A percentile compares a stretch with the other conserved stretches of the same genome.
Evolutionary conservation across 176 grass and related monocot species (phyloP).

Genomic region (Zoysia pacifica): DNA sequence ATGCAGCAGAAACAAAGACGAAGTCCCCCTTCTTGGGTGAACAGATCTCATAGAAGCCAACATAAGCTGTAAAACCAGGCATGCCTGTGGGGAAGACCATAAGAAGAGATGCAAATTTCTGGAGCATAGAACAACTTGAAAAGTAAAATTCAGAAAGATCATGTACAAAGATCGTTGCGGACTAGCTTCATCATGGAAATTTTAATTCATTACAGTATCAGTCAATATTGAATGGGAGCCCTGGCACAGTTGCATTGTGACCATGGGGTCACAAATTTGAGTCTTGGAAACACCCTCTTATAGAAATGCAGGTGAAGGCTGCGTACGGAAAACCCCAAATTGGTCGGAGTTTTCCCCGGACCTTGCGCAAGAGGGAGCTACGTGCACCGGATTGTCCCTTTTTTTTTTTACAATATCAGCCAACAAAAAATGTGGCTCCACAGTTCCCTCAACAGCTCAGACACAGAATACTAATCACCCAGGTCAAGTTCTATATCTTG

Average conservation of each 20-base stretch:
- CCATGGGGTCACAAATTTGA: too few relatives aligned
- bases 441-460: slow-evolving; percentile 6
- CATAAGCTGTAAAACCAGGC: slow-evolving; percentile 96
- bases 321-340: too few relatives aligned
- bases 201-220: not conserved
- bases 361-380: too few relatives aligned
- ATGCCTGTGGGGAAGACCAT: slow-evolving; percentile 45
- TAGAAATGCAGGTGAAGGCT: too few relatives aligned
- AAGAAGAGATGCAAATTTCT: not conserved
- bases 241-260: too few relatives aligned
- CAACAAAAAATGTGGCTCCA: not conserved
- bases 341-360: too few relatives aligned
- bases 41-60: slow-evolving; percentile 74
- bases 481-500: not conserved
- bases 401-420: not conserved
- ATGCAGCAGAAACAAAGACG: slow-evolving; percentile 91
- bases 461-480: not conserved
- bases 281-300: too few relatives aligned
- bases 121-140: not conserved
- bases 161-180: not conserved
- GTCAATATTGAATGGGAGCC: too few relatives aligned
- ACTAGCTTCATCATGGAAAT: not conserved
- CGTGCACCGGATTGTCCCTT: too few relatives aligned
- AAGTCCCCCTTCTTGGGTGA: slow-evolving; percentile 77
- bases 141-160: not conserved